Percentiles rank a stretch among this genome's conserved stretches.
Conservation (phyloP, 2,329 filamentous ascomycete genomes). For the Exophiala sp. region DNA sequence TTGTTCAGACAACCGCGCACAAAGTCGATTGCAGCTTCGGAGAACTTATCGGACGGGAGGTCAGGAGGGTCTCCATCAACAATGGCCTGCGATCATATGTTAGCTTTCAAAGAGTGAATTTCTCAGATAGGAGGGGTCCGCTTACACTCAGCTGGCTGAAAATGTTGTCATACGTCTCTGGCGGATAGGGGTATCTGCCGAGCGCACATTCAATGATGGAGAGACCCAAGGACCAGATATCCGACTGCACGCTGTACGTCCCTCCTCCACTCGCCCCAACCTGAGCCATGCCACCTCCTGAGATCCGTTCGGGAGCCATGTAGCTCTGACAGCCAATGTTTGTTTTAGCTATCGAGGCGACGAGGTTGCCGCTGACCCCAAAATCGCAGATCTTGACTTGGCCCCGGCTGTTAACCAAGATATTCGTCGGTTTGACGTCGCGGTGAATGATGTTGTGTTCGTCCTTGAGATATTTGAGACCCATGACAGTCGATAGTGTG, state of each 20-base stretch:
- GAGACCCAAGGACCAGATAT: constrained; percentile 93
- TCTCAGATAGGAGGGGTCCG: constrained; percentile 30
- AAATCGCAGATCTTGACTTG: constrained; percentile 99
- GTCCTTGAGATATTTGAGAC: constrained; percentile 87
- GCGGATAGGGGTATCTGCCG: constrained; percentile 91
- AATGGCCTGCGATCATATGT: constrained; percentile 64
- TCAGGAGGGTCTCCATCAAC: constrained; percentile 94
- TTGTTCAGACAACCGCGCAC: constrained; percentile 89
- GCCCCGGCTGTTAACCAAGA: constrained; percentile 79
- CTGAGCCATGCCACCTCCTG: constrained; percentile 71
- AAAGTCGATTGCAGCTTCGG: constrained; percentile 74
- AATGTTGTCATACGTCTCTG: constrained; percentile 96
- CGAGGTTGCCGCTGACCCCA: constrained; percentile 90
- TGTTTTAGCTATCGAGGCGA: constrained; percentile 95
- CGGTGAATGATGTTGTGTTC: constrained; percentile 99
- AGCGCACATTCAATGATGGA: constrained; percentile 94
- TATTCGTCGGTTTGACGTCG: constrained; percentile 99
- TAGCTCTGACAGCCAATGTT: constrained; percentile 99
- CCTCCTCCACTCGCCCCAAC: constrained; percentile 62
- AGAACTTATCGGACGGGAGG: constrained; percentile 72
- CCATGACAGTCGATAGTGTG: constrained; percentile 80
- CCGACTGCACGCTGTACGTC: constrained; percentile 94
- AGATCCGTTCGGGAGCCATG: constrained; percentile 96
- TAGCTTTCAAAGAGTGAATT: constrained; percentile 23
- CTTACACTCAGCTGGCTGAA: constrained; percentile 95